A percentile compares a stretch with the other conserved stretches of the same genome.
These are phyloP conservation scores for Samsoniella hepiali DNA, from an alignment of 2,329 filamentous ascomycete genomes.

Conservation along the genomic window DNA sequence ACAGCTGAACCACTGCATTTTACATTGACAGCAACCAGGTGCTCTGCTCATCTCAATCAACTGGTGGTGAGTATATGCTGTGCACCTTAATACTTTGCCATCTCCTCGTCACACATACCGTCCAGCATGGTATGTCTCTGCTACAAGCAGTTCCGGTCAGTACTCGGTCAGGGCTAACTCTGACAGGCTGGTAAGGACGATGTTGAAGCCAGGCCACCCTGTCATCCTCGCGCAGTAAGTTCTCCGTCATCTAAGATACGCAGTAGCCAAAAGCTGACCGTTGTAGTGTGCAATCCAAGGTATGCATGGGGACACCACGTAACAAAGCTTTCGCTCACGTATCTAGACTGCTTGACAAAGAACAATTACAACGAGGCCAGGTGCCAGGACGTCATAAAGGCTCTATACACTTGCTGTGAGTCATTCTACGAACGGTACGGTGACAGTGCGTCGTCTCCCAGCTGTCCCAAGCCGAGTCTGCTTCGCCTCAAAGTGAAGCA, in stretches of 20 bases:
- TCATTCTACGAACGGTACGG: constrained; percentile 80
- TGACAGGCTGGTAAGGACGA: constrained; percentile 57
- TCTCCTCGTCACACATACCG: not conserved
- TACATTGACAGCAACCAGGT: not conserved
- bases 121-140: not conserved
- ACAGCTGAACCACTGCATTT: not conserved
- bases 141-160: not conserved
- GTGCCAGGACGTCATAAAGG: constrained; percentile 74
- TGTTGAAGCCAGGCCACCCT: constrained; percentile 71
- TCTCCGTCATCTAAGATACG: not conserved
- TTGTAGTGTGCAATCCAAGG: constrained; percentile 84
- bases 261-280: constrained; percentile 13
- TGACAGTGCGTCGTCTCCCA: constrained; percentile 70
- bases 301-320: constrained; percentile 35
- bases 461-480: constrained; percentile 80
- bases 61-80: not conserved
- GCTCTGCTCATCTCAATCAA: not conserved
- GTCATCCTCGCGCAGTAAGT: constrained; percentile 77
- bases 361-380: constrained; percentile 83
- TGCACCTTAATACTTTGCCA: not conserved
- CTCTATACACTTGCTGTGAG: constrained; percentile 90
- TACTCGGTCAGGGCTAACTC: not conserved
- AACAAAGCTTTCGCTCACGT: not conserved
- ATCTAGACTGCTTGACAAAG: constrained; percentile 75
- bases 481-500: constrained; percentile 85